Evolutionary conservation across 345 rosid genomes (phyloP), one percentile per base, ranked within the genome.

Genomic region (Populus simonii): DNA sequence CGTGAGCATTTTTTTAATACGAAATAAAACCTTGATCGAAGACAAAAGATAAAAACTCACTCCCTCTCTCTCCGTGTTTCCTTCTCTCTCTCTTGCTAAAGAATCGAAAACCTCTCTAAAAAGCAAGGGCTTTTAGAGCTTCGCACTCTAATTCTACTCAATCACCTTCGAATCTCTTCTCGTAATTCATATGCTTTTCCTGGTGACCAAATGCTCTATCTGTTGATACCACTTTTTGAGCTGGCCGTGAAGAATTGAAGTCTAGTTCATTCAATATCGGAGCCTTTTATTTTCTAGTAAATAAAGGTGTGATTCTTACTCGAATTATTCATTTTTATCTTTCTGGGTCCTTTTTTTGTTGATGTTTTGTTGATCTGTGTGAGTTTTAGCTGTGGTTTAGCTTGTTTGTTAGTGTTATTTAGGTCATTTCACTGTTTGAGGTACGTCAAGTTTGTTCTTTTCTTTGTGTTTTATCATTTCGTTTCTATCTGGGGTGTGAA

Each of bases 121-220:
- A 59, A 59, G 63, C 13, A 8, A n/a, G 63, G 13, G 84, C 89
- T 88, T 57, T 47, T 39, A 15, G 79, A 43, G 79, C 67, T 83
- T 86, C 94, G 88, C 91, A 83, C 86, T 88, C 89, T 74, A 87
- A 87, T 88, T 87, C 66, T 81, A 59, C 86, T 29, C 85, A 41
- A 47, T 70, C 20, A 68, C 29, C 59, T 43, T 43, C 78, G 84
- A 88, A 89, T 92, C 92, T 71, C 45, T 10, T 62, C n/a, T 65
- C 20, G 11, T 18, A 3, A 51, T 61, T 51, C 6, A 15, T 29
- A 22, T 63, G 49, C 71, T 83, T 83, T 77, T 79, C 74, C 79
- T 80, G 62, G 39, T 81, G 73, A 49, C 7, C 31, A 76, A 43
- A 73, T 75, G 76, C 80, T 89, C 78, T 79, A 49, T 85, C 86